Evolutionary conservation across 495 filamentous ascomycete genomes (phyloP), one percentile per base, ranked within the genome.

Genomic region (Tuber magnatum): DNA sequence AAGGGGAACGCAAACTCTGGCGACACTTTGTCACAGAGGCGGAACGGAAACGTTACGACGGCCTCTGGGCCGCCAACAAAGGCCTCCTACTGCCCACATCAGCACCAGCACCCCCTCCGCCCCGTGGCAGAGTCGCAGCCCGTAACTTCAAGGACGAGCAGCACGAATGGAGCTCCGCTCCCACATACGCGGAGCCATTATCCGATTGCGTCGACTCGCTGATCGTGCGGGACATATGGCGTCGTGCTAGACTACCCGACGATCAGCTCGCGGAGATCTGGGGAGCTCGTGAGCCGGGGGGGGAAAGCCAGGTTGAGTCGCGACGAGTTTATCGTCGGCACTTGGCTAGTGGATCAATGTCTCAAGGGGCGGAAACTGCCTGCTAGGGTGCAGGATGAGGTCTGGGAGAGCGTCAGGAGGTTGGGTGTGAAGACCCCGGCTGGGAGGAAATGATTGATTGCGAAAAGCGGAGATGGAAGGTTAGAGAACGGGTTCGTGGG

Each of bases 291-390:
- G 28, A 92, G 97, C 83, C 81, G 87, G 3, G 83, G 86, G 20
- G 82, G 86, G 20, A 85, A 86, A 38, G 92, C 92, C 3, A 81
- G 84, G 61, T 83, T 99, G 73, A 86, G 85, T 38, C 89, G 88
- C 81, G 89, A 93, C 56, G 93, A 97, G 86, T 97, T 97, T 84
- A 92, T 97, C 43, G 93, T 97, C 61, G 95, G 95, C 20, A 89
- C 94, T 87, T 99, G 95, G 95, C 86, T 99, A 69, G 89, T 99
- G 73, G 95, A 99, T 83, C 93, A 97, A 85, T 86, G 90, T 78
- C 84, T 98, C 51, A 92, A 92, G 82, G 95, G 95, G 1, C 87
- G 93, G 73, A 99, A 97, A 85, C 86, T 97, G 46, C 95, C 95
- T 0, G 84, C 87, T 7, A 89, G 88, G 80, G 92, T 97, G 10